Evolutionary conservation across 768 basidiomycete genomes (phyloP), one percentile per base, ranked within the genome.

Genomic region (Daedaleopsis sinensis): DNA sequence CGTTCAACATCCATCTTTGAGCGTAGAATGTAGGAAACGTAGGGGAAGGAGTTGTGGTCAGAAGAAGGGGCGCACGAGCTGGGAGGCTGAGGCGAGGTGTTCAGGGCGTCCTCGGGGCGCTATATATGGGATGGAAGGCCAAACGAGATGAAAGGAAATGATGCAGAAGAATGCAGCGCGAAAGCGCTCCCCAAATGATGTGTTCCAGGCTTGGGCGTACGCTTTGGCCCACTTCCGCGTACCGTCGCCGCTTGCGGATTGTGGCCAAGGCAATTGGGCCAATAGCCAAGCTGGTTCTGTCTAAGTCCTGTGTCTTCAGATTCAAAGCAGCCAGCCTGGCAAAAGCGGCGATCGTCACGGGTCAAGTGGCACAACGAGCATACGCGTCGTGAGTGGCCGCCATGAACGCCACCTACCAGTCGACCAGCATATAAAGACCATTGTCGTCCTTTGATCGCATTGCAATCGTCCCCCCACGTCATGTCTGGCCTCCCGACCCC

Each of bases 1-100:
- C 42, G 51, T 35, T 57, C 55, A 43, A 49, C 24, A 16, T 57
- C 55, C 55, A 62, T 57, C 16, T 32, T 32, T 32, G 27, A 32
- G 19, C 15, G 23, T 13, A 21, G 27, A 32, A 13, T 10, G 23
- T 13, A 21, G 23, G 12, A 27, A 51, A n/a, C 16, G 9, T 7
- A 16, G 23, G 11, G 11, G 23, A 32, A 12, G 18, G 27, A 44
- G 23, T 27, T 36, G 8, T 3, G 18, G n/a, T 42, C 23, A 16
- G 42, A 19, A 37, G 57, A 27, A 27, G 16, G n/a, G 57, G n/a
- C n/a, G 32, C 16, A 38, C 47, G 21, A 48, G 15, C 47, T 49
- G 47, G 15, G 47, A 21, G 15, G 47, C 47, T 32, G 19, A 21
- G 47, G 47, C 47, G 21, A 13, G 23, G 23, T 23, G 7, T 5